Base-by-base conservation (phyloP, 108 stramenopile species). In the Mediolabrus comicus region DNA sequence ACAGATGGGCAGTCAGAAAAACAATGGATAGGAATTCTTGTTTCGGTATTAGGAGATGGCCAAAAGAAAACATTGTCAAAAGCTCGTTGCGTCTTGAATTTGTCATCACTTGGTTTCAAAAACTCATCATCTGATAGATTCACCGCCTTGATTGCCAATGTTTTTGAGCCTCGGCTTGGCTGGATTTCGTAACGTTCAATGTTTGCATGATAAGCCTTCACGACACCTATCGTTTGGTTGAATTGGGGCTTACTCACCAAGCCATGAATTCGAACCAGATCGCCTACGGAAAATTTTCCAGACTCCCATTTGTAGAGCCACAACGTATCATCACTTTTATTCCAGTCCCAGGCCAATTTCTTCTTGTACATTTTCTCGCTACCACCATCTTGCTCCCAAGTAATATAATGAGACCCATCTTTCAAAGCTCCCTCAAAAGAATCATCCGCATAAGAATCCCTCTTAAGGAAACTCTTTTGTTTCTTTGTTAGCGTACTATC, bases 291-390 rank as follows among this genome's bases (percentile, higher is more conserved):
- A 22, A 49, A 49, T 24, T 7, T 16, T n/a, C n/a, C n/a, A n/a
- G n/a, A n/a, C n/a, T n/a, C 62, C 62, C 62, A 64, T 53, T 64
- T 52, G 16, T 53, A 64, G 10, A 53, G 46, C 62, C 62, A 64
- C 49, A 64, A 14, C 3, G 41, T 49, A 0, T 46, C 13, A 5
- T 46, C 46, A 24, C 53, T 12, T 26, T 51, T 19, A 28, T 64
- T 31, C 26, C 11, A 53, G 11, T 46, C 26, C 62, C 62, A 64
- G 12, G 22, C 14, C 9, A 13, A n/a, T 2, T 53, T 13, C 28
- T 26, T 53, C 10, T 0, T 14, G 3, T 16, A 7, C 4, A 52
- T 28, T 7, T 6, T 28, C 41, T 51, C 46, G 53, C 25, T 12
- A 0, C 36, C 39, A 8, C 36, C 61, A 16, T 62, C 22, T 46